Base-by-base conservation (phyloP, 2,329 filamentous ascomycete genomes). In the Pyrenochaeta sp. region DNA sequence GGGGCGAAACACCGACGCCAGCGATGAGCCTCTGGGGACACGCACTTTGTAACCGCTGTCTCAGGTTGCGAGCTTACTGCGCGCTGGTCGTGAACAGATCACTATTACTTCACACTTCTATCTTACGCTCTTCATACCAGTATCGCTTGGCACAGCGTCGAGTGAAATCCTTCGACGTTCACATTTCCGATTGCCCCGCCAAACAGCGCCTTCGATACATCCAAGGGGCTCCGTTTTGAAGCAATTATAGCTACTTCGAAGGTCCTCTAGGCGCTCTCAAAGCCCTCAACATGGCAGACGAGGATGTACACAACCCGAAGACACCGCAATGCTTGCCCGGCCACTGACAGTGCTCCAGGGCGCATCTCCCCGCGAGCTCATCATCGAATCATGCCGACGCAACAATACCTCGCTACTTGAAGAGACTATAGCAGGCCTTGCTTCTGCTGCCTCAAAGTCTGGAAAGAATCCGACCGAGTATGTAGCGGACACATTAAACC, bases 321-420 rank as follows among this genome's bases (percentile, higher is more conserved):
- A 27, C 5, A 44, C 36, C 49, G 30, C n/a, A 9, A 46, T 43
- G 40, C 49, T 32, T n/a, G 25, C 25, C 2, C 6, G 22, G 46
- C 15, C 36, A 40, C 60, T 71, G 42, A 73, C 56, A 9, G 15
- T 50, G 25, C 37, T 43, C 52, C 71, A 96, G 90, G 95, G 94
- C 76, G 94, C 94, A 68, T 91, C 91, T 59, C 87, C 89, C 46
- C 85, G 89, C 77, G 94, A 98, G 82, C 86, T 91, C 72, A 86
- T 98, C 69, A 88, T 98, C 79, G 94, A 96, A 82, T 92, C 95
- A 71, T 96, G 91, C 81, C 92, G 94, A 61, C 88, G 93, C 73
- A 94, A 98, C 85, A 97, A 98, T 80, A 89, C 89, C 67, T 90
- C 94, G 52, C 88, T 98, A 59, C 87, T 98, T 55, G 81, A 86